Evolutionary conservation across 306 rosid species (phyloP), one percentile per base, ranked within the genome.

Genomic region (Cicer arietinum): DNA sequence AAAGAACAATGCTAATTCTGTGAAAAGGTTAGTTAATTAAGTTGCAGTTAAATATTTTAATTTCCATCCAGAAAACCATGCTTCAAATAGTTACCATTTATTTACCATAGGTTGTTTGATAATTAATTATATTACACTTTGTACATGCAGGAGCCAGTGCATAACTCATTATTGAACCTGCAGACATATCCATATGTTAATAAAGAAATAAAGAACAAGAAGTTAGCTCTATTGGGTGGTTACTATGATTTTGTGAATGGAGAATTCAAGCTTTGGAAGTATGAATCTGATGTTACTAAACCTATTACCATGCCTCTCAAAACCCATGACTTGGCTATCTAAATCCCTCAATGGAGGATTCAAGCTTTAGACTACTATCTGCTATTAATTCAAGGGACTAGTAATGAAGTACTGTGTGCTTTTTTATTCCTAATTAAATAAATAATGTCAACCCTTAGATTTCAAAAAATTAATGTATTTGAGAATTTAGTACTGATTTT

Each of bases 231-330:
- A 5, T 71, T 73, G 39, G 93, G 91, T 7, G 96, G 90, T 61
- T 80, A 83, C 80, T 90, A 90, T 67, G 86, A 90, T 66, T 88
- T 88, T 69, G 90, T 86, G 22, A 62, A 59, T 0, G 91, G 96
- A 52, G 62, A 79, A 65, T 87, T 90, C 68, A 52, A 80, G 63
- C 82, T 85, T 43, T 88, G 93, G 93, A 85, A 87, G 54, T n/a
- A 78, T 0, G 16, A 70, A 10, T 17, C 78, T 25, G 42, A 30
- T 37, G 6, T 85, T 53, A 74, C 80, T 9, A 5, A 65, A 37
- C 64, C 87, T 10, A 50, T 84, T 57, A 17, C 65, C 79, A 68
- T 80, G 20, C 85, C 85, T 73, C 57, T 7, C 22, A 20, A 20
- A 20, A 20, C 22, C 22, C 22, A 20, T 20, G 22, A 20, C 22